Percentiles rank a stretch among this genome's conserved stretches.
These are phyloP conservation scores for Calocybe gangraenosa DNA, from an alignment of 768 basidiomycete genomes.

Conservation along the genomic window DNA sequence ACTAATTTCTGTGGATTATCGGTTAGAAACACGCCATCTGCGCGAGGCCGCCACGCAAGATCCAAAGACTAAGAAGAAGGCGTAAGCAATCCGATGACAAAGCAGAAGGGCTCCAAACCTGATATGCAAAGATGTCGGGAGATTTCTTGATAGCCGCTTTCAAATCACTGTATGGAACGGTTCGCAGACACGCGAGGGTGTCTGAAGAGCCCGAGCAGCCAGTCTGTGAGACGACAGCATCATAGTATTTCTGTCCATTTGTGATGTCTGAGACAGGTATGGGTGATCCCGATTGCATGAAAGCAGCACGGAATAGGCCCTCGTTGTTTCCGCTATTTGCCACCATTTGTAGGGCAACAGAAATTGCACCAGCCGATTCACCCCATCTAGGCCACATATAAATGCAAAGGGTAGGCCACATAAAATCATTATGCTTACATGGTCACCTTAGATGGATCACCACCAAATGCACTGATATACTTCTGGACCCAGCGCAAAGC, in stretches of 20 bases:
- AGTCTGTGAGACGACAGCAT: constrained; percentile 34
- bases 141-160: constrained; percentile 38
- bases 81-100: constrained; percentile 22
- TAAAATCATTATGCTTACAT: constrained; percentile 30
- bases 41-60: constrained; percentile 45
- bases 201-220: constrained; percentile 35
- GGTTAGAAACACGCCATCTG: constrained; percentile 47
- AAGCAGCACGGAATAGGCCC: constrained; percentile 43
- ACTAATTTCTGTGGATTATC: constrained; percentile 40
- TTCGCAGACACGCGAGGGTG: constrained; percentile 40
- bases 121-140: constrained; percentile 32
- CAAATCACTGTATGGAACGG: constrained; percentile 30
- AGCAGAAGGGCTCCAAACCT: constrained; percentile 5
- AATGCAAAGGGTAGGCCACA: not conserved
- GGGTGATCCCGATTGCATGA: constrained; percentile 48
- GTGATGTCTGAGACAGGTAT: constrained; percentile 40
- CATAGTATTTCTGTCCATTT: constrained; percentile 41
- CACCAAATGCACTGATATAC: constrained; percentile 61
- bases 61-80: constrained; percentile 30
- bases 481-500: constrained; percentile 65
- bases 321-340: constrained; percentile 39
- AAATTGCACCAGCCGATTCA: constrained; percentile 53
- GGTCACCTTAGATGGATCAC: constrained; percentile 55
- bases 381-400: constrained; percentile 37
- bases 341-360: constrained; percentile 45